These are phyloP conservation scores for Oryza australiensis DNA, from an alignment of 176 grass and related monocot species.

Conservation along the genomic window DNA sequence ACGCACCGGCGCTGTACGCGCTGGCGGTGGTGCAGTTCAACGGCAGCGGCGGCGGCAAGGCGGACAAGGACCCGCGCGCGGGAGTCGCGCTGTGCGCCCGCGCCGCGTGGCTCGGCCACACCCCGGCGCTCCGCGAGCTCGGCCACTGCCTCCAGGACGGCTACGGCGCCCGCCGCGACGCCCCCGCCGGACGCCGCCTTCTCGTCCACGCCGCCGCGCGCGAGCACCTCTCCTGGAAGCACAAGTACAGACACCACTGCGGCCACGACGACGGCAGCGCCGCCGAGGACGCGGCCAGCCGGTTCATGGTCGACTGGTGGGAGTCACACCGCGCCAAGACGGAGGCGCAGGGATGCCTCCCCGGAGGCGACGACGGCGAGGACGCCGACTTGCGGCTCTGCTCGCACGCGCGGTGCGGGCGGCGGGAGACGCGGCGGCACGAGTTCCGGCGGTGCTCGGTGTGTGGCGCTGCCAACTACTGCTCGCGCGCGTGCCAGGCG, in stretches of 20 bases:
- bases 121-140: slow-evolving; percentile 69
- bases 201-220: slow-evolving; percentile 62
- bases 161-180: slow-evolving; percentile 58
- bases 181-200: slow-evolving; percentile 45
- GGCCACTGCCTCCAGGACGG: slow-evolving; percentile 82
- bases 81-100: slow-evolving; percentile 61
- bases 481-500: slow-evolving; percentile 75
- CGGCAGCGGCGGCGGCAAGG: slow-evolving; percentile 59
- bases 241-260: no score
- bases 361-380: not conserved
- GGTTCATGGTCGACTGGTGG: slow-evolving; percentile 81
- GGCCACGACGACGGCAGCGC: not conserved
- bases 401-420: slow-evolving; percentile 55
- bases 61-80: slow-evolving; percentile 54
- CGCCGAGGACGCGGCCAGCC: slow-evolving; percentile 40
- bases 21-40: slow-evolving; percentile 78
- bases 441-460: slow-evolving; percentile 75
- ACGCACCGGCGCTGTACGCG: slow-evolving; percentile 60
- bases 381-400: slow-evolving; percentile 33
- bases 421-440: slow-evolving; percentile 56
- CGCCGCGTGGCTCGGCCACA: slow-evolving; percentile 64
- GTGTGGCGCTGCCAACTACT: slow-evolving; percentile 61
- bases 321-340: not conserved
- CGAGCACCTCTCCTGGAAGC: slow-evolving; percentile 24
- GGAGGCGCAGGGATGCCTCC: not conserved